Evolutionary conservation across 163 green algal genomes (phyloP).

Genomic region (Prototheca stagnorum): DNA sequence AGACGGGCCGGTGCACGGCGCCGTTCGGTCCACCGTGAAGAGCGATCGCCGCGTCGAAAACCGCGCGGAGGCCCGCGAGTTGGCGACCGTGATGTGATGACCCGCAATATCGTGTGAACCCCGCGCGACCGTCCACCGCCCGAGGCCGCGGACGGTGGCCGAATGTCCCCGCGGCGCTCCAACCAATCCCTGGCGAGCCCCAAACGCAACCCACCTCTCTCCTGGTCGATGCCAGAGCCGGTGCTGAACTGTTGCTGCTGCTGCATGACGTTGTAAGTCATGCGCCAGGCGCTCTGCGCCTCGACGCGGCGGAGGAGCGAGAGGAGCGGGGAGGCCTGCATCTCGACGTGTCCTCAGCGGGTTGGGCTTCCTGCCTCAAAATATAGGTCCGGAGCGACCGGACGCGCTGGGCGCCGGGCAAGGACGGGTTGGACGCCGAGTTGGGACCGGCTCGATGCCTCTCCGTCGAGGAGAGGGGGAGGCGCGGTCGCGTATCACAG

Average conservation of each 20-base stretch:
- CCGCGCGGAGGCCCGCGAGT: too few relatives aligned
- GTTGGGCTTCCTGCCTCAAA: background rate
- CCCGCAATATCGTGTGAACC: too few relatives aligned
- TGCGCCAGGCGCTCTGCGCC: constrained; percentile 14
- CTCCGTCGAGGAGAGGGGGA: too few relatives aligned
- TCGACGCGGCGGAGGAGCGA: constrained; percentile 14
- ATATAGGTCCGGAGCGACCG: background rate
- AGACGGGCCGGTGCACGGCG: too few relatives aligned
- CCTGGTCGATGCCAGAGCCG: background rate
- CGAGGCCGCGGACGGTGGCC: too few relatives aligned
- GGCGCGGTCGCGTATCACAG: too few relatives aligned
- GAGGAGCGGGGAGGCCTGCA: constrained; percentile 6
- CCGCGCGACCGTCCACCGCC: too few relatives aligned
- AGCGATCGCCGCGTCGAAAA: too few relatives aligned
- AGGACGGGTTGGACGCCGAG: too few relatives aligned
- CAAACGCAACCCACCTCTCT: background rate
- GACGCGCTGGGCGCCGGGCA: background rate
- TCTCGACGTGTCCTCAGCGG: background rate
- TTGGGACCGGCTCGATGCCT: too few relatives aligned
- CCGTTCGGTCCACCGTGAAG: too few relatives aligned
- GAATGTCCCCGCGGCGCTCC: background rate
- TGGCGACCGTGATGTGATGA: too few relatives aligned
- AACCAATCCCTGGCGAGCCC: background rate
- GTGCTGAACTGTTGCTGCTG: constrained; percentile 1
- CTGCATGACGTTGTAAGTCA: constrained; percentile 7